phyloP scores from a whole-genome alignment of 805 yeast genomes.

The Candida hungchunana region DNA sequence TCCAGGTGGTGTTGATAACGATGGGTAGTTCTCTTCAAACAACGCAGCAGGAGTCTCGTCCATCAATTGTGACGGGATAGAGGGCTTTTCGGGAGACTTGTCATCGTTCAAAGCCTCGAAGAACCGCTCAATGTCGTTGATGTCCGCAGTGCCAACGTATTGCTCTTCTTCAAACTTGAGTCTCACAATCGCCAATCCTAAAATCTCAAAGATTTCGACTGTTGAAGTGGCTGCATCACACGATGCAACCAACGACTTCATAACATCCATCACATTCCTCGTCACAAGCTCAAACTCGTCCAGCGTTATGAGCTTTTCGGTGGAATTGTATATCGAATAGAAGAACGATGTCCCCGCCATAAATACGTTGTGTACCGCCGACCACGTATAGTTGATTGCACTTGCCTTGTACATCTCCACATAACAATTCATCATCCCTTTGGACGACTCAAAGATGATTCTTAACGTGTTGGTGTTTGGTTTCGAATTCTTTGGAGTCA shows the following conservation, averaged over 20 bases:
- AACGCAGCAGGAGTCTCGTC: too few species aligned
- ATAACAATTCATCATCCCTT: constrained; percentile 62
- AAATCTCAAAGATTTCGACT: constrained; percentile 63
- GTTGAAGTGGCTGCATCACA: constrained; percentile 80
- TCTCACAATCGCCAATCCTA: constrained; percentile 67
- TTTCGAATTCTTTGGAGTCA: constrained; percentile 64
- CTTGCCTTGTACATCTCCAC: constrained; percentile 50
- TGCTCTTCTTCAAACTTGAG: constrained; percentile 37
- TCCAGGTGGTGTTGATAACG: constrained; percentile 23
- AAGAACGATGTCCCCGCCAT: constrained; percentile 86
- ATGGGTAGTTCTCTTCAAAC: constrained; percentile 21
- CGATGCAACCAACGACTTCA: constrained; percentile 56
- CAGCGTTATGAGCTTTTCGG: constrained; percentile 44
- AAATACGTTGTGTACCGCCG: constrained; percentile 82
- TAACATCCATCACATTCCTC: constrained; percentile 48
- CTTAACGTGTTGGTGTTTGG: constrained; percentile 50
- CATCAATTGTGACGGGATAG: too few species aligned
- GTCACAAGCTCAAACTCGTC: constrained; percentile 46
- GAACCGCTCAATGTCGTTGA: constrained; percentile 25
- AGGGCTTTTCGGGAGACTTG: constrained; percentile 18
- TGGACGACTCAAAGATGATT: constrained; percentile 58
- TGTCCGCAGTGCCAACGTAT: constrained; percentile 10
- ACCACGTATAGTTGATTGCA: constrained; percentile 84
- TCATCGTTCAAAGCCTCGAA: constrained; percentile 23
- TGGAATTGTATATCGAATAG: constrained; percentile 69